A percentile compares a stretch with the other conserved stretches of the same genome.
phyloP scores from a whole-genome alignment of 495 filamentous ascomycete genomes.

The Evansstolkia leycettana region DNA sequence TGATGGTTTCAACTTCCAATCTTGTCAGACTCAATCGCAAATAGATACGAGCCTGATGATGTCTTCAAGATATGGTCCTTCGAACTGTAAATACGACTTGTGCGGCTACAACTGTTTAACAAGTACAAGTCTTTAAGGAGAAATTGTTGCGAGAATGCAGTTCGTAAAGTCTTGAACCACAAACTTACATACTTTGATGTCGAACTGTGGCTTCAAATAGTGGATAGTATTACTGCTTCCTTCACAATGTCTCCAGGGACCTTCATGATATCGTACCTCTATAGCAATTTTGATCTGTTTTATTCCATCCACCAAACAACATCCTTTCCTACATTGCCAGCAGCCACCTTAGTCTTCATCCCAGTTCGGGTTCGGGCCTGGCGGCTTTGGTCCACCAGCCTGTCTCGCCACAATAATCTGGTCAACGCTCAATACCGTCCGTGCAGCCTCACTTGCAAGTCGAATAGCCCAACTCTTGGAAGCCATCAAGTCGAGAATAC shows the following conservation, averaged over 20 bases:
- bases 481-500: conserved; percentile 83
- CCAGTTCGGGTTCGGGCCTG: conserved; percentile 93
- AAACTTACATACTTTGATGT: not conserved
- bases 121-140: too few species aligned
- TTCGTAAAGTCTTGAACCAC: too few species aligned
- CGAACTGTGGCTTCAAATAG: not conserved
- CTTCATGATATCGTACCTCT: conserved; percentile 5
- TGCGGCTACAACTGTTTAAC: too few species aligned
- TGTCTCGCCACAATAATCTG: conserved; percentile 98
- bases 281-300: conserved; percentile 6
- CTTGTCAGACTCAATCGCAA: too few species aligned
- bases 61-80: too few species aligned
- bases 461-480: conserved; percentile 94
- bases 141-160: too few species aligned
- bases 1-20: too few species aligned
- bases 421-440: conserved; percentile 92
- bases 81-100: too few species aligned
- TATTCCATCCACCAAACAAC: not conserved
- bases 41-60: too few species aligned
- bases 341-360: conserved; percentile 88
- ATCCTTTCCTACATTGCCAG: conserved; percentile 11
- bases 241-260: not conserved
- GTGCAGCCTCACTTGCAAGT: conserved; percentile 84
- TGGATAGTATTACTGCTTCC: conserved; percentile 2
- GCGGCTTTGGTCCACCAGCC: conserved; percentile 94